phyloP scores from a whole-genome alignment of 371 early-diverging fungal species.

The Rhizomucor pusillus region DNA sequence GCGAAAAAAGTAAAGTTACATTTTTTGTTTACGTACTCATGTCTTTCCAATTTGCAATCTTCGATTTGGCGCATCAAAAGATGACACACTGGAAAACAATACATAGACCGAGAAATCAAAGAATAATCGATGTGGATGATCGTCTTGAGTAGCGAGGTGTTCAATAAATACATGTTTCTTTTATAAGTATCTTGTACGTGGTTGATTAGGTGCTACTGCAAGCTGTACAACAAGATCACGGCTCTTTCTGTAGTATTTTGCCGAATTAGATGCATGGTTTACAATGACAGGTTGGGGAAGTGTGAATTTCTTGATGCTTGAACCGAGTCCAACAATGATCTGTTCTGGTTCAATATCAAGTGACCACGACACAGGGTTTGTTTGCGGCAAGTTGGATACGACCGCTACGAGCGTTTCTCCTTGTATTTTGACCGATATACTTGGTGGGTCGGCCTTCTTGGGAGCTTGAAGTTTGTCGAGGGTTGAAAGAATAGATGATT shows the following conservation, averaged over 20 bases:
- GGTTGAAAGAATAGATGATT: constrained; percentile 50
- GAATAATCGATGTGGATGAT: too few relatives aligned
- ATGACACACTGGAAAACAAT: too few relatives aligned
- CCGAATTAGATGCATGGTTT: constrained; percentile 13
- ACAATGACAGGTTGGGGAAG: constrained; percentile 21
- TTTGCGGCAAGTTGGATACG: constrained; percentile 29
- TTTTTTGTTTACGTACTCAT: constrained; percentile 1
- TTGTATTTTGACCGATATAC: constrained; percentile 8
- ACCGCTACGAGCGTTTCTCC: constrained; percentile 23
- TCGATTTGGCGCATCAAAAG: too few relatives aligned
- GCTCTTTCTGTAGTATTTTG: constrained; percentile 26
- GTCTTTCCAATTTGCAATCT: too few relatives aligned
- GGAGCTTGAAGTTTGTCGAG: constrained; percentile 7
- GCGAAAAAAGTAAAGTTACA: constrained; percentile 6
- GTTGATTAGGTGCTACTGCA: constrained; percentile 4
- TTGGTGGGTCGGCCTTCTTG: constrained; percentile 3
- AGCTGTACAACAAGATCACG: constrained; percentile 26
- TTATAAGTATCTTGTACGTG: constrained; percentile 25
- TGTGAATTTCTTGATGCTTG: constrained; percentile 7
- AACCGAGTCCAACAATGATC: constrained; percentile 20
- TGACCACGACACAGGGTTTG: constrained; percentile 23
- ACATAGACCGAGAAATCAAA: too few relatives aligned
- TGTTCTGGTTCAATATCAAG: constrained; percentile 33
- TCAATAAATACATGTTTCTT: too few relatives aligned
- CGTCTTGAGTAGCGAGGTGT: too few relatives aligned